These are phyloP conservation scores for Pleurotus tuber-regium DNA, from an alignment of 768 basidiomycete genomes.

Conservation along the genomic window DNA sequence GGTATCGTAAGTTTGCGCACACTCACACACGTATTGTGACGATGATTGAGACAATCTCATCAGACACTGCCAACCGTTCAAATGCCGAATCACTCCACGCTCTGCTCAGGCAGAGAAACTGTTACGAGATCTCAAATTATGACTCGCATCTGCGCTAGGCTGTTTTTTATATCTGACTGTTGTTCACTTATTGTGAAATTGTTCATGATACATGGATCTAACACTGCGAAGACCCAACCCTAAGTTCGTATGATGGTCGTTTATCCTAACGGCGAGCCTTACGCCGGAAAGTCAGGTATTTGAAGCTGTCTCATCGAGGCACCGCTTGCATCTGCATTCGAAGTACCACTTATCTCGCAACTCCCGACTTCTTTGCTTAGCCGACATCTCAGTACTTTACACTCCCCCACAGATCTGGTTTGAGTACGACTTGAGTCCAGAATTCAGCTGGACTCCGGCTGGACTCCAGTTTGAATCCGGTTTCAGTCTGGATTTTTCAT, in stretches of 20 bases:
- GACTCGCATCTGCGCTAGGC: too few relatives aligned
- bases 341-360: conserved; percentile 57
- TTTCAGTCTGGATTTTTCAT: too few relatives aligned
- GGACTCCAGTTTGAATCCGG: too few relatives aligned
- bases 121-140: conserved; percentile 9
- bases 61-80: conserved; percentile 25
- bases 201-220: background rate
- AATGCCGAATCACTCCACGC: conserved; percentile 24
- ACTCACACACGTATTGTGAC: too few relatives aligned
- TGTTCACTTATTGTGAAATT: background rate
- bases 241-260: background rate
- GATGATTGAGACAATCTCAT: too few relatives aligned
- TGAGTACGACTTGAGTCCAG: too few relatives aligned
- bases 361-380: conserved; percentile 35
- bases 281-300: too few relatives aligned
- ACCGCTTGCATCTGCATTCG: conserved; percentile 46
- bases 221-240: background rate
- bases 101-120: conserved; percentile 18
- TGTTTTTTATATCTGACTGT: too few relatives aligned
- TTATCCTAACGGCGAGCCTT: background rate
- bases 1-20: conserved; percentile 7
- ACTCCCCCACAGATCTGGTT: too few relatives aligned
- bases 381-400: too few relatives aligned
- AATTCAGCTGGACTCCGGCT: too few relatives aligned
- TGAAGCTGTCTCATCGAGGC: conserved; percentile 28